These are phyloP conservation scores for Solanum hybrid DNA, from an alignment of 305 asterid species.

Conservation along the genomic window DNA sequence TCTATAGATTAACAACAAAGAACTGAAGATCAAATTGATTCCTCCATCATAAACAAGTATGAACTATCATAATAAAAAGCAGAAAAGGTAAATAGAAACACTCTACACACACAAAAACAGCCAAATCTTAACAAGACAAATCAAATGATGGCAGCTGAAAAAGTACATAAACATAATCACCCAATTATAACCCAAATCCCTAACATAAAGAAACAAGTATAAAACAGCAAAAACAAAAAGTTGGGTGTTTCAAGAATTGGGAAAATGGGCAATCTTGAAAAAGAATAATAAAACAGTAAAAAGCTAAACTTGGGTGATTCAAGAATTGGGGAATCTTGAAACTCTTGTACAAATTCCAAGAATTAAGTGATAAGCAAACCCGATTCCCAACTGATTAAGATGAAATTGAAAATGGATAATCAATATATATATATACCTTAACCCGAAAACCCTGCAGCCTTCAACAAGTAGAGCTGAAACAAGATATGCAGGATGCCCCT, in stretches of 20 bases:
- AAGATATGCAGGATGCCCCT: not conserved
- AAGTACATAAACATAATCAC: not conserved
- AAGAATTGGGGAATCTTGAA: not conserved
- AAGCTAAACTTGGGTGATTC: not conserved
- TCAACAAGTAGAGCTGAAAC: not conserved
- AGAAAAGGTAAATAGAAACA: not conserved
- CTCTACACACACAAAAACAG: not conserved
- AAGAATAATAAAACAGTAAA: not conserved
- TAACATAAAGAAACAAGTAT: not conserved
- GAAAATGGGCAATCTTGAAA: not conserved
- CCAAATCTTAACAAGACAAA: slow-evolving; percentile 1
- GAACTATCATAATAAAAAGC: not conserved
- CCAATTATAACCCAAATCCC: slow-evolving; percentile 20
- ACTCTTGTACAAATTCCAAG: not conserved
- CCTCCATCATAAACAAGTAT: not conserved
- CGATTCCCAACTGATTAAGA: not conserved
- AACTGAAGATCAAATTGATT: slow-evolving; percentile 11
- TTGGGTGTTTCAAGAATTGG: not conserved
- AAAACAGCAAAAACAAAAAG: not conserved
- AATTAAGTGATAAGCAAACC: not conserved
- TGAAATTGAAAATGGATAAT: not conserved
- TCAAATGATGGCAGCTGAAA: slow-evolving; percentile 5
- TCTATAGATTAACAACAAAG: slow-evolving; percentile 1
- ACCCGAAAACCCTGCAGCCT: slow-evolving; percentile 3
- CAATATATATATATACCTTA: slow-evolving; percentile 11